Evolutionary conservation across 306 rosid species (phyloP).

Genomic region (Luffa acutangula): DNA sequence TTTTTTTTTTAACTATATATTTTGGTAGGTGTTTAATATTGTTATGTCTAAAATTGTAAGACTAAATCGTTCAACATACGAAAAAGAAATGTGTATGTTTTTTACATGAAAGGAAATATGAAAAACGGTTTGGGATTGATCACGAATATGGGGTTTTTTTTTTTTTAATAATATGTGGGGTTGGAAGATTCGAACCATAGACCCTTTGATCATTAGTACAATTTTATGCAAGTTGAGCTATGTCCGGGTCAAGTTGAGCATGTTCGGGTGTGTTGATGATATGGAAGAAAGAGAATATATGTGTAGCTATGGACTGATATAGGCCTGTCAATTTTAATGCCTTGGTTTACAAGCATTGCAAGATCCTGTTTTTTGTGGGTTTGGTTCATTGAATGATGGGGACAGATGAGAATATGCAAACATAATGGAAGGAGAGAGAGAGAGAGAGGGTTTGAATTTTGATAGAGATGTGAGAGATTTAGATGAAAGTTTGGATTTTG

Average conservation of each 20-base stretch:
- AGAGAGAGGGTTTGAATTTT: background rate
- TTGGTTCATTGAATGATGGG: constrained; percentile 27
- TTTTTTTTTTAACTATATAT: too few relatives aligned
- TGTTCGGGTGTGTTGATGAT: background rate
- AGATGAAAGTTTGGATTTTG: background rate
- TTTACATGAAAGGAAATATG: background rate
- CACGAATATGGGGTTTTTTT: background rate
- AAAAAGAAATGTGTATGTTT: too few relatives aligned
- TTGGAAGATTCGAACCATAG: too few relatives aligned
- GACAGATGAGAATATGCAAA: constrained; percentile 3
- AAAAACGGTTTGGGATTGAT: background rate
- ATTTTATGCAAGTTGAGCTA: too few relatives aligned
- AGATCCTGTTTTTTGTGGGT: constrained; percentile 16
- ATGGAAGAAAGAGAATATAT: background rate
- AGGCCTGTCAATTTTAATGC: background rate
- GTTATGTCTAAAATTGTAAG: too few relatives aligned
- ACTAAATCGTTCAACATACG: too few relatives aligned
- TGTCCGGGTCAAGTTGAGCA: too few relatives aligned
- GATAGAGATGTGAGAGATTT: background rate
- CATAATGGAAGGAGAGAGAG: background rate
- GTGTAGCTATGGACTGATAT: background rate
- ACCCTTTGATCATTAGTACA: too few relatives aligned
- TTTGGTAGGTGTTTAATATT: too few relatives aligned
- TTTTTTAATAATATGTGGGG: too few relatives aligned
- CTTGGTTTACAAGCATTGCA: constrained; percentile 3